These are phyloP conservation scores for Backusella liffmaniae DNA, from an alignment of 192 early-diverging fungal genomes.

Conservation along the genomic window DNA sequence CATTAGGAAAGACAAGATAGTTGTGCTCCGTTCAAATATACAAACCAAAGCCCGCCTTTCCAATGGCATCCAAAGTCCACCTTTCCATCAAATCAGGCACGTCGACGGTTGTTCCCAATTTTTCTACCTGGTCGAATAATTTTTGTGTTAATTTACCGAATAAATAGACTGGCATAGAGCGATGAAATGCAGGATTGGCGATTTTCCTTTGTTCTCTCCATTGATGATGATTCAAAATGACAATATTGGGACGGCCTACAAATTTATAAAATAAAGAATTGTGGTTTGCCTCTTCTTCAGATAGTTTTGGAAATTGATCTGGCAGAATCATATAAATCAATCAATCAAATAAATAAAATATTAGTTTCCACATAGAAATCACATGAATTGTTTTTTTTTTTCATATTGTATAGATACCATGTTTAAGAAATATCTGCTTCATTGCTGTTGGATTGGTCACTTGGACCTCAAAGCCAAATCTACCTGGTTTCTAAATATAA, in stretches of 20 bases:
- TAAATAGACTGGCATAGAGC: constrained; percentile 17
- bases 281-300: not conserved
- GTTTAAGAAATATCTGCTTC: not conserved
- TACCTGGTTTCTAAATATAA: not conserved
- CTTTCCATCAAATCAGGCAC: not conserved
- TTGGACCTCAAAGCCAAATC: not conserved
- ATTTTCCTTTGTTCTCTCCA: constrained; percentile 24
- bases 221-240: not conserved
- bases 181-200: constrained; percentile 17
- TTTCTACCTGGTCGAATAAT: not conserved
- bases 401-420: not conserved
- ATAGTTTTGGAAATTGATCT: not conserved
- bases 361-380: no score
- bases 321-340: no score
- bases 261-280: not conserved
- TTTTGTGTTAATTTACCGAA: constrained; percentile 7
- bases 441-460: not conserved
- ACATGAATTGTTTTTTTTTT: no score
- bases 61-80: not conserved
- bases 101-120: not conserved
- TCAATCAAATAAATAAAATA: no score
- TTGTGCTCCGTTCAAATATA: not conserved
- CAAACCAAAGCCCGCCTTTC: not conserved
- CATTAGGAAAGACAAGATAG: not conserved
- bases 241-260: not conserved